Evolutionary conservation across 148 eudicot genomes (phyloP).

Genomic region (Rhododendron kiyosumense): DNA sequence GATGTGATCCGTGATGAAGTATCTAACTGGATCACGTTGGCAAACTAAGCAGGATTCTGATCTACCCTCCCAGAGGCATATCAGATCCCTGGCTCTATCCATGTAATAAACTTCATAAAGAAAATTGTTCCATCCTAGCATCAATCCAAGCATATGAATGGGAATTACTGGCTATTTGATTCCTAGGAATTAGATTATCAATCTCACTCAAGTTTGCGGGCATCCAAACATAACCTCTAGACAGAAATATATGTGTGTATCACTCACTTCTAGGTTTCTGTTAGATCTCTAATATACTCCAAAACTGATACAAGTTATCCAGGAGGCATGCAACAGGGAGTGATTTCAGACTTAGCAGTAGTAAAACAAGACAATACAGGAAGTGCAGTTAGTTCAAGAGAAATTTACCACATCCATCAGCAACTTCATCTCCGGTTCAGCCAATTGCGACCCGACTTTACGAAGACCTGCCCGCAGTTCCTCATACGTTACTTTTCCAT

Average conservation of each 20-base stretch:
- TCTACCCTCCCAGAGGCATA: background rate
- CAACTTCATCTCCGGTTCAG: slow-evolving; percentile 75
- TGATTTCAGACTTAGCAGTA: background rate
- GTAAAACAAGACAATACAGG: background rate
- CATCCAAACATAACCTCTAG: background rate
- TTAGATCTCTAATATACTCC: background rate
- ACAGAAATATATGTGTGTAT: background rate
- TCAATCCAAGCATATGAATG: background rate
- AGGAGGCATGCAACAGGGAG: background rate
- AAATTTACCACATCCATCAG: slow-evolving; percentile 89
- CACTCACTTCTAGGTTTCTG: background rate
- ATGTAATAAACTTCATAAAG: background rate
- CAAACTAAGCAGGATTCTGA: background rate
- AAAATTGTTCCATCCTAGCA: background rate
- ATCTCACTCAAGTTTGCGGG: background rate
- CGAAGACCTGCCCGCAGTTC: slow-evolving; percentile 65
- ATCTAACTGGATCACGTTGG: background rate
- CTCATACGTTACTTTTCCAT: slow-evolving; percentile 69
- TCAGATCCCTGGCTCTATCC: background rate
- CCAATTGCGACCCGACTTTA: slow-evolving; percentile 87
- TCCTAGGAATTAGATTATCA: background rate
- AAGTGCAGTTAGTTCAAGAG: background rate
- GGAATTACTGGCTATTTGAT: background rate
- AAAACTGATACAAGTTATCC: background rate
- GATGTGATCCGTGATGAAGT: background rate